Evolutionary conservation across 495 filamentous ascomycete species (phyloP).

Genomic region (Lasiosphaeria hispida): DNA sequence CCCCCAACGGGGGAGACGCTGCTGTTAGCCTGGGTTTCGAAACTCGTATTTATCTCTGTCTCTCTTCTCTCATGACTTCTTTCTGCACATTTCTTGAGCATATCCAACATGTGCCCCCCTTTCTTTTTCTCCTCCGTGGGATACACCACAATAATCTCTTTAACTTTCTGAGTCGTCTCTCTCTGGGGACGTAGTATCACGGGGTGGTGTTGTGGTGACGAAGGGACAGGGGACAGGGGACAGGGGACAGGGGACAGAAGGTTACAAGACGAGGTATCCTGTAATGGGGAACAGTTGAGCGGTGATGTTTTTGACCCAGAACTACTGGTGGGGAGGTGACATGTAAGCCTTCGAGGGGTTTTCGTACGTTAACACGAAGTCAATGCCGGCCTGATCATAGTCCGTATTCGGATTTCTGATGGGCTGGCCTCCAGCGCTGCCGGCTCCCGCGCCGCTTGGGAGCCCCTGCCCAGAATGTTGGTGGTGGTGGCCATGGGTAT

Average conservation of each 20-base stretch:
- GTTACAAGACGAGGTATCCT: too few relatives aligned
- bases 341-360: constrained; percentile 59
- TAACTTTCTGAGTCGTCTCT: too few relatives aligned
- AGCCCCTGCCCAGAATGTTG: constrained; percentile 18
- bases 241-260: too few relatives aligned
- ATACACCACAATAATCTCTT: too few relatives aligned
- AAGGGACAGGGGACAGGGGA: too few relatives aligned
- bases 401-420: constrained; percentile 55
- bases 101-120: too few relatives aligned
- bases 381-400: constrained; percentile 86
- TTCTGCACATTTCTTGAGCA: too few relatives aligned
- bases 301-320: background rate
- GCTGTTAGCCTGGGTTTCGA: constrained; percentile 19
- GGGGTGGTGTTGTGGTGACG: too few relatives aligned
- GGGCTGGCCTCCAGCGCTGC: constrained; percentile 12
- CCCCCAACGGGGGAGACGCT: constrained; percentile 10
- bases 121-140: too few relatives aligned
- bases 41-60: background rate
- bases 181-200: too few relatives aligned
- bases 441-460: constrained; percentile 1
- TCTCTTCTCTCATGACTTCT: background rate
- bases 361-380: constrained; percentile 94
- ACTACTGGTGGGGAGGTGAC: constrained; percentile 59
- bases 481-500: constrained; percentile 33
- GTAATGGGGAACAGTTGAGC: too few relatives aligned